These are phyloP conservation scores for Dispira simplex DNA, from an alignment of 192 early-diverging fungal genomes.

Conservation along the genomic window DNA sequence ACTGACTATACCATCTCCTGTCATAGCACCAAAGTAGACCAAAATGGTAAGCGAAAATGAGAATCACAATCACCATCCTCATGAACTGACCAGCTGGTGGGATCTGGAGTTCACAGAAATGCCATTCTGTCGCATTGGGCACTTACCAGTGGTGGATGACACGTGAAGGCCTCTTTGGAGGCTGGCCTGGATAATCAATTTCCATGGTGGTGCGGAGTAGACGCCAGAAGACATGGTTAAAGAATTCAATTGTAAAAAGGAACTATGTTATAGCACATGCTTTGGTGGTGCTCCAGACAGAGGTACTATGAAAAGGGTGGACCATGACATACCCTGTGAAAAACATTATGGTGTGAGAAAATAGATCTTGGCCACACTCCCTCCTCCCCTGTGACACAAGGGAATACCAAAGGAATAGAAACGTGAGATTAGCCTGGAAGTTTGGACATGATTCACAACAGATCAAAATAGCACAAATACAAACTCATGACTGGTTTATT, in stretches of 20 bases:
- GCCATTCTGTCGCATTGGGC: background rate
- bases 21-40: background rate
- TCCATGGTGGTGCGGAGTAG: background rate
- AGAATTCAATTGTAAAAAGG: too few species aligned
- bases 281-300: too few species aligned
- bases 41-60: background rate
- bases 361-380: too few species aligned
- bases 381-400: too few species aligned
- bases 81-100: too few species aligned
- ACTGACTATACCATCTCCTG: background rate
- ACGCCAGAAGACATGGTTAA: too few species aligned
- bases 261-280: too few species aligned
- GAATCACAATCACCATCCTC: background rate
- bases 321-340: too few species aligned
- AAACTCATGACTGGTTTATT: constrained; percentile 1
- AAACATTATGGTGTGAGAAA: too few species aligned
- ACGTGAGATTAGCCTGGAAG: too few species aligned
- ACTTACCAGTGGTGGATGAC: background rate
- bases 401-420: too few species aligned
- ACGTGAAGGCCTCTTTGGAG: background rate
- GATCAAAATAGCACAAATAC: background rate
- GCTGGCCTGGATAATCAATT: background rate
- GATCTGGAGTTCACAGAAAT: background rate
- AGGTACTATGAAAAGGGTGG: too few species aligned
- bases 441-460: background rate